Percentiles rank a stretch among this genome's conserved stretches.
phyloP scores from a whole-genome alignment of 495 filamentous ascomycete species.

The Staphylotrichum longicolle region DNA sequence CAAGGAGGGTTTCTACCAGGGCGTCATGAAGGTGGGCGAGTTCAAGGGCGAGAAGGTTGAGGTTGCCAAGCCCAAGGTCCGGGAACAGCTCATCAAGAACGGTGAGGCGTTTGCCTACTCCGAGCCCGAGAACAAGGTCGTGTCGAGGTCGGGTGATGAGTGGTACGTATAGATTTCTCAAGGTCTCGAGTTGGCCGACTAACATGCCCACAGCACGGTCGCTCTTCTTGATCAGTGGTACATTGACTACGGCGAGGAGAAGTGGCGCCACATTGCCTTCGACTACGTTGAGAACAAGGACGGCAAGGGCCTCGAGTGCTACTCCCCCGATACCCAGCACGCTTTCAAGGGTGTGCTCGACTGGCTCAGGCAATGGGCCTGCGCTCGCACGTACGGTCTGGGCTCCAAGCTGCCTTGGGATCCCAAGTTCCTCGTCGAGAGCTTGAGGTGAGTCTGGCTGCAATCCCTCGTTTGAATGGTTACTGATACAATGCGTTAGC shows the following conservation, averaged over 20 bases:
- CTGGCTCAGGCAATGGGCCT: constrained; percentile 96
- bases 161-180: constrained; percentile 14
- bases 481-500: constrained; percentile 52
- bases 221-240: constrained; percentile 97
- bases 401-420: constrained; percentile 98
- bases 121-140: constrained; percentile 85
- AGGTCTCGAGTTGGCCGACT: neutral
- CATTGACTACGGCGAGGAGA: constrained; percentile 87
- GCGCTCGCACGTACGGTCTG: constrained; percentile 85
- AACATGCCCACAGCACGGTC: constrained; percentile 61
- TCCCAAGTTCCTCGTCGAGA: constrained; percentile 85
- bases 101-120: constrained; percentile 87
- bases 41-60: constrained; percentile 86
- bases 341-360: constrained; percentile 77
- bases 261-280: constrained; percentile 69
- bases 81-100: constrained; percentile 70
- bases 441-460: constrained; percentile 5
- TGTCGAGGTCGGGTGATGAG: constrained; percentile 81
- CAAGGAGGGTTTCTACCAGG: constrained; percentile 97
- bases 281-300: constrained; percentile 64
- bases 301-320: constrained; percentile 70
- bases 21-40: constrained; percentile 83
- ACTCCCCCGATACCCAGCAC: constrained; percentile 73
- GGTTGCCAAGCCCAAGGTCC: constrained; percentile 80
- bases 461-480: neutral